Base-by-base conservation (phyloP, 2,329 filamentous ascomycete species). In the Aureobasidium lini region DNA sequence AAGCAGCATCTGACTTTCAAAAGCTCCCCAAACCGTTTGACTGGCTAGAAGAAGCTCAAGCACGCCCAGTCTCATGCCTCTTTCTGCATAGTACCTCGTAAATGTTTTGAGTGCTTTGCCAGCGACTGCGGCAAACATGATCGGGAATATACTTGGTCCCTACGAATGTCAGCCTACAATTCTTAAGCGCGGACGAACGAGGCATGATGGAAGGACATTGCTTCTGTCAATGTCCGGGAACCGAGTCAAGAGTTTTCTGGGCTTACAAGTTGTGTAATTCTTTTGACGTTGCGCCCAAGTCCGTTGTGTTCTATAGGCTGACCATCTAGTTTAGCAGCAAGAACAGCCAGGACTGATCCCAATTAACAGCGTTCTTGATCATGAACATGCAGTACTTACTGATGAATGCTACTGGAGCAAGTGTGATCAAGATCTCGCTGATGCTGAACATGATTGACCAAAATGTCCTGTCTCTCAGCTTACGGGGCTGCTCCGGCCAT, bases 81-180 rank as follows among this genome's bases (percentile, higher is more conserved):
- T 67, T 37, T 73, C 71, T 0, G 70, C 71, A 2, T 67, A 53
- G 32, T 66, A 73, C n/a, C 70, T 39, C 0, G 71, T 69, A 15
- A 72, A 66, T 65, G 70, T 72, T 44, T 72, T 72, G 63, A 73
- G 66, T 16, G 70, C 71, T 9, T 69, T 62, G 1, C 71, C 71
- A 31, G 59, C 63, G 0, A 74, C 69, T 0, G 72, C 71, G 0
- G 71, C 70, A 40, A 73, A 73, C 0, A 72, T 32, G 11, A 74
- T 71, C 0, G 71, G 72, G 36, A 71, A 73, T 9, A 74, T 58
- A 0, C 71, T 72, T 2, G 72, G 71, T 15, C 70, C 67, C 60
- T 62, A 3, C 4, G 6, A n/a, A 4, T 8, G 16, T 37, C n/a
- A 53, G 54, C 49, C 29, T 47, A n/a, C 42, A 31, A 10, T 16